A percentile compares a stretch with the other conserved stretches of the same genome.
phyloP scores from a whole-genome alignment of 441 rosid genomes.

The Pelargonium myrrhifolium region DNA sequence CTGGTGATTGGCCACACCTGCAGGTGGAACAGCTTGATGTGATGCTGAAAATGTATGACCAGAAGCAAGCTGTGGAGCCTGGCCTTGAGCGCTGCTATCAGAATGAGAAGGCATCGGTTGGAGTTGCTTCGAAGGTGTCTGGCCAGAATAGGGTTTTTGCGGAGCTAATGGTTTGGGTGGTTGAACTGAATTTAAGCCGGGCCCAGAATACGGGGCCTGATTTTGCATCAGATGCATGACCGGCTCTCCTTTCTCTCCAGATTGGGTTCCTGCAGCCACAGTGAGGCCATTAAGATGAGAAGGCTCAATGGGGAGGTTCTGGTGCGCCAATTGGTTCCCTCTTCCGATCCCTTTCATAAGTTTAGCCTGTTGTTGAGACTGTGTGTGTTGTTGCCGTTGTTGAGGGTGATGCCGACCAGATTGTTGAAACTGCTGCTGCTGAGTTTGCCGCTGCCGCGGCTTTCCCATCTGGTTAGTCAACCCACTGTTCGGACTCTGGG shows the following conservation, averaged over 20 bases:
- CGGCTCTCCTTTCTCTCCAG: conserved; percentile 65
- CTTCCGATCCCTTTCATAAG: conserved; percentile 69
- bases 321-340: conserved; percentile 62
- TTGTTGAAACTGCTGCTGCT: conserved; percentile 75
- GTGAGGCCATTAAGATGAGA: conserved; percentile 54
- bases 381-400: conserved; percentile 57
- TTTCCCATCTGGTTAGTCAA: conserved; percentile 70
- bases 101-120: conserved; percentile 56
- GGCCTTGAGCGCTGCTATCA: conserved; percentile 54
- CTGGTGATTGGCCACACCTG: conserved; percentile 51
- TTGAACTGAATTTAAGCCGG: conserved; percentile 28
- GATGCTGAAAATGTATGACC: conserved; percentile 34
- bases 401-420: conserved; percentile 69
- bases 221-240: conserved; percentile 53
- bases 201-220: conserved; percentile 53
- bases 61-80: conserved; percentile 42
- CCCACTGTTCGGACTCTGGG: conserved; percentile 51
- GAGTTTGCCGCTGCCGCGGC: conserved; percentile 72
- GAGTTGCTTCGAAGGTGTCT: conserved; percentile 25
- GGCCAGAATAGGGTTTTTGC: conserved; percentile 45
- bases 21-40: conserved; percentile 47
- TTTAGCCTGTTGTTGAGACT: conserved; percentile 64
- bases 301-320: conserved; percentile 57
- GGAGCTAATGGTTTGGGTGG: conserved; percentile 56
- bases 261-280: conserved; percentile 48